Evolutionary conservation across 192 early-diverging fungal genomes (phyloP).

Genomic region (Fimicolochytrium jonesii): DNA sequence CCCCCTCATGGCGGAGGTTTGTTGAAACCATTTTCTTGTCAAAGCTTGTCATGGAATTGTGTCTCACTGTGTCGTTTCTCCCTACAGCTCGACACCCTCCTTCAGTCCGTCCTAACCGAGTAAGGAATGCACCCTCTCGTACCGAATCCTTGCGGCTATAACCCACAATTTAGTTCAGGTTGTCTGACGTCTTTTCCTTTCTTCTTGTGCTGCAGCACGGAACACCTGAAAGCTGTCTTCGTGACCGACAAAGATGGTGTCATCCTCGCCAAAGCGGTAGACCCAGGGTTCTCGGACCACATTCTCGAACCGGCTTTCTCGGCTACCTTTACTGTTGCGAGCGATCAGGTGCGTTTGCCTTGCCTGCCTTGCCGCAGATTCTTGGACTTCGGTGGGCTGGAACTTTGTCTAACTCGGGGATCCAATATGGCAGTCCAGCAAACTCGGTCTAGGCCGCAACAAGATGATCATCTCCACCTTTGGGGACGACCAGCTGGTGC

Average conservation of each 20-base stretch:
- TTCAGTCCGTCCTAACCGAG: not conserved
- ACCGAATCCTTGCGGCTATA: not conserved
- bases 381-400: too few relatives aligned
- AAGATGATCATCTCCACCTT: constrained; percentile 56
- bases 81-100: constrained; percentile 7
- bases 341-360: constrained; percentile 50
- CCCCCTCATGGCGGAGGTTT: too few relatives aligned
- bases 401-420: too few relatives aligned
- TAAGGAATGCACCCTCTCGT: not conserved
- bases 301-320: constrained; percentile 51
- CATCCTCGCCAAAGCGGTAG: constrained; percentile 47
- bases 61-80: not conserved
- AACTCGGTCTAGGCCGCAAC: constrained; percentile 58
- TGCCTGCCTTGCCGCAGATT: not conserved
- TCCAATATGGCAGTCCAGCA: constrained; percentile 58
- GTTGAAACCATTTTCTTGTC: too few relatives aligned
- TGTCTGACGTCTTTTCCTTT: not conserved
- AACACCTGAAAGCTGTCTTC: constrained; percentile 49
- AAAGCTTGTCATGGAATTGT: too few relatives aligned
- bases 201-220: constrained; percentile 14
- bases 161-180: not conserved
- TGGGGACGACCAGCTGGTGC: constrained; percentile 53
- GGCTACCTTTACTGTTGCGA: constrained; percentile 57
- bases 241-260: constrained; percentile 63
- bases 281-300: constrained; percentile 35